These are phyloP conservation scores for Starmerella apicola DNA, from an alignment of 805 yeast species.

Conservation along the genomic window DNA sequence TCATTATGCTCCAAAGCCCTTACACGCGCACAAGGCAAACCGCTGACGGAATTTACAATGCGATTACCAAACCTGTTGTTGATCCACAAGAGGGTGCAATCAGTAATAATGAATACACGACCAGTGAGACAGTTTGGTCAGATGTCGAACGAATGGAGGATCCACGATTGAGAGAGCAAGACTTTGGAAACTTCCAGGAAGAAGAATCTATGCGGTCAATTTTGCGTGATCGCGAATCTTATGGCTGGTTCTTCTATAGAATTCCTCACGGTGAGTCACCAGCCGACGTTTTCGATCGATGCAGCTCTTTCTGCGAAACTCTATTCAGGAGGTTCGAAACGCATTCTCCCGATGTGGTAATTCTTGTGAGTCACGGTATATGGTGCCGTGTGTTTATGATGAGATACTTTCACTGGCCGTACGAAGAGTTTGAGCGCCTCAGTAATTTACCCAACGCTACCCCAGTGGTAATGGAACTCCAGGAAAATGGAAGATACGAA, in stretches of 20 bases:
- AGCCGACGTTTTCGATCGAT: conserved; percentile 87
- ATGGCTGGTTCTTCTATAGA: conserved; percentile 80
- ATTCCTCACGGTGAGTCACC: conserved; percentile 93
- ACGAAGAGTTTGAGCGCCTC: conserved; percentile 74
- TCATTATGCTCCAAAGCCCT: conserved; percentile 77
- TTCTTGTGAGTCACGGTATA: conserved; percentile 84
- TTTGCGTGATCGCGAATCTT: conserved; percentile 73
- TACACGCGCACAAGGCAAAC: conserved; percentile 78
- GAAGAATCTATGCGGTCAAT: conserved; percentile 61
- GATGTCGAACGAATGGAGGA: conserved; percentile 50
- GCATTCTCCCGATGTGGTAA: conserved; percentile 62
- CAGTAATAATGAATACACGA: background rate
- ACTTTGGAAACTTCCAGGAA: conserved; percentile 81
- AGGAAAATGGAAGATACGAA: conserved; percentile 36
- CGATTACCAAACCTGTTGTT: conserved; percentile 29
- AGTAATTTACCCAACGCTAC: conserved; percentile 78
- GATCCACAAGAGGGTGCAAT: conserved; percentile 13
- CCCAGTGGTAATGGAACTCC: conserved; percentile 63
- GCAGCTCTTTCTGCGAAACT: conserved; percentile 81
- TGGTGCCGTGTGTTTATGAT: conserved; percentile 87
- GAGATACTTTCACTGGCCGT: conserved; percentile 92
- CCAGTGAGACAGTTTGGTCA: conserved; percentile 29
- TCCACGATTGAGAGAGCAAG: conserved; percentile 88
- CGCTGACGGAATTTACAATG: conserved; percentile 53
- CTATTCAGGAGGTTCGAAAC: conserved; percentile 63